Evolutionary conservation across 176 grass and related monocot species (phyloP).

Genomic region (Elaeis guineensis): DNA sequence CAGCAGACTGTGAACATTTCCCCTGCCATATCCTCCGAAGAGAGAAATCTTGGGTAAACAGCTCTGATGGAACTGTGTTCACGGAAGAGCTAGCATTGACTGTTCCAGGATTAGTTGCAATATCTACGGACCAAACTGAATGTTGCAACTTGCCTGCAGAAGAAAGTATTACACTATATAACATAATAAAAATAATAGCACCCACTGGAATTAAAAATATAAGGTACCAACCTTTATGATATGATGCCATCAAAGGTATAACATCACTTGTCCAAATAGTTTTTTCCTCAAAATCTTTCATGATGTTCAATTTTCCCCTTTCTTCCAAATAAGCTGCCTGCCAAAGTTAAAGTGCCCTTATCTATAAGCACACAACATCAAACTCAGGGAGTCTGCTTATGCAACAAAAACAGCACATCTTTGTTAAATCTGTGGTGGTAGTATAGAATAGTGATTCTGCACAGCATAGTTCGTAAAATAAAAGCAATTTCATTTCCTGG

Average conservation of each 20-base stretch:
- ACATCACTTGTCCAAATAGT: slow-evolving; percentile 79
- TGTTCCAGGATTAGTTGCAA: slow-evolving; percentile 30
- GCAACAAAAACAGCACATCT: too few relatives aligned
- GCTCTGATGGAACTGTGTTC: slow-evolving; percentile 30
- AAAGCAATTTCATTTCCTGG: too few relatives aligned
- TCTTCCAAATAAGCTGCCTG: slow-evolving; percentile 84
- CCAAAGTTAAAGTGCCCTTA: slow-evolving; percentile 12
- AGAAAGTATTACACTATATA: neutral
- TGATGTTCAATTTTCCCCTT: slow-evolving; percentile 47
- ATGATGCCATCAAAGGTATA: slow-evolving; percentile 89
- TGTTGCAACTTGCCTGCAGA: slow-evolving; percentile 76
- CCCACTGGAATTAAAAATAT: slow-evolving; percentile 11
- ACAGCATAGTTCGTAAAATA: too few relatives aligned
- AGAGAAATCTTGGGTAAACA: slow-evolving; percentile 43
- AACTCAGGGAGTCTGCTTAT: too few relatives aligned
- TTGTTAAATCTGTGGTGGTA: too few relatives aligned
- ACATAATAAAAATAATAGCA: neutral
- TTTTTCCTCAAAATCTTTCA: slow-evolving; percentile 98
- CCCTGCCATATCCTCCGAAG: slow-evolving; percentile 90
- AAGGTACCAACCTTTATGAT: slow-evolving; percentile 62
- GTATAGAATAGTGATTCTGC: too few relatives aligned
- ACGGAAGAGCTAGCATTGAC: slow-evolving; percentile 23
- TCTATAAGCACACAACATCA: too few relatives aligned
- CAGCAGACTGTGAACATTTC: slow-evolving; percentile 60
- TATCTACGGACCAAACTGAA: slow-evolving; percentile 70